A percentile compares a stretch with the other conserved stretches of the same genome.
Conservation (phyloP, 768 basidiomycete genomes). For the Suillus brevipes region DNA sequence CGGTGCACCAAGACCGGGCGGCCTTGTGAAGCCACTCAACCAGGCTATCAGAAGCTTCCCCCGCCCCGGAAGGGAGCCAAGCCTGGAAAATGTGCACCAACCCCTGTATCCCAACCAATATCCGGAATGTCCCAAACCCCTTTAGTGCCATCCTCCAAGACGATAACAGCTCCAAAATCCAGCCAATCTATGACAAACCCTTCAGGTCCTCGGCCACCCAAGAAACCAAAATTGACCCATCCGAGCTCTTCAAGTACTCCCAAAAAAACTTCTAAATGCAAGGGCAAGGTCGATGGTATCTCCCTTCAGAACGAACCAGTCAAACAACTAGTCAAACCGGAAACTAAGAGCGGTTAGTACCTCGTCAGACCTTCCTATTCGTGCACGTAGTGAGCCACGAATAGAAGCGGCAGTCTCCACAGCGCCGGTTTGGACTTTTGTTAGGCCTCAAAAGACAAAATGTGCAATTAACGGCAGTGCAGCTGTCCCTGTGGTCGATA, state of each 20-base stretch:
- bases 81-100: not conserved
- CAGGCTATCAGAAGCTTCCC: slow-evolving; percentile 27
- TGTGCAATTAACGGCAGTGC: not conserved
- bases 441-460: slow-evolving; percentile 8
- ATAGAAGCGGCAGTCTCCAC: not conserved
- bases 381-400: not conserved
- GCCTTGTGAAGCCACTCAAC: slow-evolving; percentile 4
- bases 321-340: not conserved
- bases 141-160: not conserved
- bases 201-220: not conserved
- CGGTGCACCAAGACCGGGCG: slow-evolving; percentile 20
- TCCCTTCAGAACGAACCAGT: not conserved
- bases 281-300: not conserved
- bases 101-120: not conserved
- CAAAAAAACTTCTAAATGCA: not conserved
- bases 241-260: not conserved
- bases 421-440: slow-evolving; percentile 21
- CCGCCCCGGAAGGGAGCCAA: slow-evolving; percentile 17
- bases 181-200: not conserved
- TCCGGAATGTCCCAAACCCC: not conserved
- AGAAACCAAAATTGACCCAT: not conserved
- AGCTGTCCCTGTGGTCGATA: not conserved
- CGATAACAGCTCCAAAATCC: not conserved
- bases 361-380: not conserved
- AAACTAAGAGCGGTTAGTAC: not conserved